A percentile compares a stretch with the other conserved stretches of the same genome.
Evolutionary conservation across 176 grass and related monocot species (phyloP).

Genomic region (Musa itinerans): DNA sequence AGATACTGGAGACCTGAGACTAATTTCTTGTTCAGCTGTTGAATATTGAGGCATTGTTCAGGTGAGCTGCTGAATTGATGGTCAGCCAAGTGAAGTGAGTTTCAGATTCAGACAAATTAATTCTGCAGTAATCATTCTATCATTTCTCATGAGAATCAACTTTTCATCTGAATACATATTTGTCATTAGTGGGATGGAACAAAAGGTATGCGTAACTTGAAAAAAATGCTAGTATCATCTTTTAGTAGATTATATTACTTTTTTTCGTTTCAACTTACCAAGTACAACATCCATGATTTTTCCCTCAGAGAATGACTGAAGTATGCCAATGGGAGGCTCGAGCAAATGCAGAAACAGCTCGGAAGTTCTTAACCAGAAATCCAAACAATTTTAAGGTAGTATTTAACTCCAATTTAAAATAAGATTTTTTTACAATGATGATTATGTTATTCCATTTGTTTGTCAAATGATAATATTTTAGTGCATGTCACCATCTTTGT

Average conservation of each 20-base stretch:
- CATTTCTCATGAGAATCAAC: background rate
- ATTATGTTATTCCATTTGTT: background rate
- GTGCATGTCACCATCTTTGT: background rate
- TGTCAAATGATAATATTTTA: background rate
- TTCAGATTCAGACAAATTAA: background rate
- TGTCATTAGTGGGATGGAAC: background rate
- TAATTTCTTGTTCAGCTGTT: background rate
- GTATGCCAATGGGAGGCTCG: background rate
- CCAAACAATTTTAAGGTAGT: background rate
- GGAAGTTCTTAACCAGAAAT: background rate
- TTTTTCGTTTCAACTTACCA: background rate
- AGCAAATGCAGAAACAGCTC: background rate
- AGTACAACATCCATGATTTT: background rate
- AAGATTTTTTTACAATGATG: background rate
- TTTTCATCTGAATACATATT: background rate
- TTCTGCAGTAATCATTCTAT: background rate
- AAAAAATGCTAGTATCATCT: background rate
- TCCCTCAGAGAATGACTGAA: background rate
- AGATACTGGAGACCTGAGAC: background rate
- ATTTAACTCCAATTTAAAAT: constrained; percentile 1
- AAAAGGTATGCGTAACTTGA: background rate
- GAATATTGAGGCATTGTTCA: background rate
- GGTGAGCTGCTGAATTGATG: background rate
- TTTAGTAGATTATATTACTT: background rate
- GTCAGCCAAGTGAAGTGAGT: background rate